Evolutionary conservation across 1,139 yeast species (phyloP).

Genomic region (Petasospora rhodanensis): DNA sequence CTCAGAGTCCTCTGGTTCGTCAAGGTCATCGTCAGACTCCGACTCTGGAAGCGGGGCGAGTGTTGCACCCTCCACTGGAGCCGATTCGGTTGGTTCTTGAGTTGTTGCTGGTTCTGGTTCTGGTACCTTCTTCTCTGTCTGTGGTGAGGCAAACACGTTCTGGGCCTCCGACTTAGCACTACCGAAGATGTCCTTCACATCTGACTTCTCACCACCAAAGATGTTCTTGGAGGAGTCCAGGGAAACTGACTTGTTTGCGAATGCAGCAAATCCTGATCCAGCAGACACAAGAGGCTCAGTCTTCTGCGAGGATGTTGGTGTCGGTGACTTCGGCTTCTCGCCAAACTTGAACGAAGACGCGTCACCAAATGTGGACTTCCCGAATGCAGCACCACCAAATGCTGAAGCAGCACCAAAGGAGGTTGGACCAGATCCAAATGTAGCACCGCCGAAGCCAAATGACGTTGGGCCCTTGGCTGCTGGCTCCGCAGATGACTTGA

Average conservation of each 20-base stretch:
- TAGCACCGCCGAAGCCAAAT: neutral
- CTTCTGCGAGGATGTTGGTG: neutral
- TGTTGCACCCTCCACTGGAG: too few relatives aligned
- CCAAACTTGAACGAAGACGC: conserved; percentile 6
- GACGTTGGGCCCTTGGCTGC: conserved; percentile 1
- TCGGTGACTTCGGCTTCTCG: conserved; percentile 1
- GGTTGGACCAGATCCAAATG: conserved; percentile 1
- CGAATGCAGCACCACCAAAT: conserved; percentile 8
- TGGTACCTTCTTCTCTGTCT: too few relatives aligned
- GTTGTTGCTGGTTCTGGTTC: too few relatives aligned
- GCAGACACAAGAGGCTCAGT: conserved; percentile 5
- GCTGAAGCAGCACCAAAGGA: conserved; percentile 7
- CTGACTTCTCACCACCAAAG: too few relatives aligned
- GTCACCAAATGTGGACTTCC: conserved; percentile 3
- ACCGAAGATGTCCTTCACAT: too few relatives aligned
- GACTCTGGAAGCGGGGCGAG: too few relatives aligned
- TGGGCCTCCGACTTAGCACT: too few relatives aligned
- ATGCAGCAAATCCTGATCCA: conserved; percentile 19
- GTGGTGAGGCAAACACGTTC: too few relatives aligned
- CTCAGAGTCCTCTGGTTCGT: neutral
- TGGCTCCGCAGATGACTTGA: neutral
- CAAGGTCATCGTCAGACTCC: too few relatives aligned
- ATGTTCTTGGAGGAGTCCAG: conserved; percentile 7
- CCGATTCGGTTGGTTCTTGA: too few relatives aligned
- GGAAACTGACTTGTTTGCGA: conserved; percentile 13